phyloP scores from a whole-genome alignment of 176 grass and related monocot species.

The Raddia distichophylla region DNA sequence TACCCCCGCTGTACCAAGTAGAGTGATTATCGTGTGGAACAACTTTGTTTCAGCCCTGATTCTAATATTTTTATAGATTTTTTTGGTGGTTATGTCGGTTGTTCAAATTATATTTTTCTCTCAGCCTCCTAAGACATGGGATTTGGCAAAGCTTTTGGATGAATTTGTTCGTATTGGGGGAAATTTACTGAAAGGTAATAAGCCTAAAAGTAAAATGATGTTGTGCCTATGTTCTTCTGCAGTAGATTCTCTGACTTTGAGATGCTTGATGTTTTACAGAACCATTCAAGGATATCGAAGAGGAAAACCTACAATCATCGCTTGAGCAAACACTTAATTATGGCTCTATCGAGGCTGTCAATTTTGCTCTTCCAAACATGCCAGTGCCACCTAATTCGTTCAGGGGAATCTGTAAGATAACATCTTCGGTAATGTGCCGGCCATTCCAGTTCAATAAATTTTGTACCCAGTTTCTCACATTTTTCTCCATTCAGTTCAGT shows the following conservation, averaged over 20 bases:
- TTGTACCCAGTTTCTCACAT: no score
- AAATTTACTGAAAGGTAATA: constrained; percentile 66
- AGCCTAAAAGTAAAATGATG: constrained; percentile 11
- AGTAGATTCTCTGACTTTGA: constrained; percentile 21
- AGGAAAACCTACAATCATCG: constrained; percentile 59
- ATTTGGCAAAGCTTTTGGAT: constrained; percentile 71
- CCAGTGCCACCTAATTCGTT: constrained; percentile 69
- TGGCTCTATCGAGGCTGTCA: constrained; percentile 48
- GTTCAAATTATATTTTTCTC: constrained; percentile 37
- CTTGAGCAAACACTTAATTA: constrained; percentile 63
- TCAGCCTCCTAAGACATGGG: constrained; percentile 77
- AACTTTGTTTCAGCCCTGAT: no score
- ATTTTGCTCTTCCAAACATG: constrained; percentile 73
- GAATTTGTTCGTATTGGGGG: constrained; percentile 70
- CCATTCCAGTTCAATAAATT: no score
- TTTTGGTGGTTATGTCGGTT: neutral
- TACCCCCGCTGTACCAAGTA: no score
- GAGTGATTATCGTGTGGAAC: no score
- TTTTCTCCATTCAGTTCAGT: no score
- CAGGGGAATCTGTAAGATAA: constrained; percentile 83
- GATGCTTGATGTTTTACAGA: constrained; percentile 60
- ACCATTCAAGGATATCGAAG: constrained; percentile 59
- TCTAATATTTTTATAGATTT: constrained; percentile 2
- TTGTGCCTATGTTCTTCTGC: neutral
- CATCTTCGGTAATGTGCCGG: constrained; percentile 71